A percentile compares a stretch with the other conserved stretches of the same genome.
phyloP scores from a whole-genome alignment of 148 eudicot species.

The Arbutus unedo region DNA sequence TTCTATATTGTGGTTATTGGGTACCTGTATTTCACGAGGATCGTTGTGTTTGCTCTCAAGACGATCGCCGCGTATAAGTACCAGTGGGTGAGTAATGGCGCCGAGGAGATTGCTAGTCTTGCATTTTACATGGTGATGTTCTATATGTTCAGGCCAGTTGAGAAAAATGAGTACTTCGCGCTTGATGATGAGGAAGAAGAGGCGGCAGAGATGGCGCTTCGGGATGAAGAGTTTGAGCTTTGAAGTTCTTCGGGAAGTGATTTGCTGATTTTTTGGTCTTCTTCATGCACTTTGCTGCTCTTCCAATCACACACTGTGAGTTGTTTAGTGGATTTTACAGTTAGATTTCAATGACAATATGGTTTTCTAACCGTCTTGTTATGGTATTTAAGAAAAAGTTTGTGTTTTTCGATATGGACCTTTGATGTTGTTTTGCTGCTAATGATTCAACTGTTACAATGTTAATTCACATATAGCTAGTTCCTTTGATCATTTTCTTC shows the following conservation, averaged over 20 bases:
- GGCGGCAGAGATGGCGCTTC: slow-evolving; percentile 90
- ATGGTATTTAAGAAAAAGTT: slow-evolving; percentile 6
- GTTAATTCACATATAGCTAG: background rate
- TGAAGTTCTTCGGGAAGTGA: slow-evolving; percentile 20
- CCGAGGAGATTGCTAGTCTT: slow-evolving; percentile 90
- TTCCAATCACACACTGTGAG: slow-evolving; percentile 12
- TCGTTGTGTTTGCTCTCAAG: slow-evolving; percentile 81
- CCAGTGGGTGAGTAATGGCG: slow-evolving; percentile 90
- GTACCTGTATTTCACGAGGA: slow-evolving; percentile 92
- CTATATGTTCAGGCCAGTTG: slow-evolving; percentile 96
- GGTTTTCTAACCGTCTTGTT: background rate
- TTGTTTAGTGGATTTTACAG: slow-evolving; percentile 12
- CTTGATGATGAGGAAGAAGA: slow-evolving; percentile 92
- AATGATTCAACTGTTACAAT: background rate
- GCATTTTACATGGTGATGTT: slow-evolving; percentile 82
- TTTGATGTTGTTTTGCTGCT: background rate
- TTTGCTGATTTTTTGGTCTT: background rate
- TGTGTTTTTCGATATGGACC: background rate
- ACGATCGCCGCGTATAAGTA: slow-evolving; percentile 88
- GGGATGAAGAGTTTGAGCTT: slow-evolving; percentile 76
- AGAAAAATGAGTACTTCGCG: slow-evolving; percentile 84
- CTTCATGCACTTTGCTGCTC: slow-evolving; percentile 8
- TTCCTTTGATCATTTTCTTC: background rate
- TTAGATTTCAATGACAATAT: background rate
- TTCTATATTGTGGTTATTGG: slow-evolving; percentile 95